Evolutionary conservation across 2,329 filamentous ascomycete species (phyloP), one percentile per base, ranked within the genome.

Genomic region (Neopestalotiopsis clavispora): DNA sequence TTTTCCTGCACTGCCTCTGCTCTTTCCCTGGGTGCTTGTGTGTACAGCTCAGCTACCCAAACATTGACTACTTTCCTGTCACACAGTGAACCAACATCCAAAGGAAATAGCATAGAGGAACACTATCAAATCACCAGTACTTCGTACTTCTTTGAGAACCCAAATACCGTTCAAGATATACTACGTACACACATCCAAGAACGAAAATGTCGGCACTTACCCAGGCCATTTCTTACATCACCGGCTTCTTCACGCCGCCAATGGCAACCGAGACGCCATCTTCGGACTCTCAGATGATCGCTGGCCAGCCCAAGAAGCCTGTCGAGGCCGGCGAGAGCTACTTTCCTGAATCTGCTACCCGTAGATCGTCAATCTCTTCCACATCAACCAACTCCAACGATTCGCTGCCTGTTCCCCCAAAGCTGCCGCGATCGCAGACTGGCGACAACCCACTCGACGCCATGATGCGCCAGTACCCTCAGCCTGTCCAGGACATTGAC

Each of bases 401-500:
- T 69, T 74, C 67, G 78, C 76, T 72, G 38, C 1, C 65, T 69
- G 2, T 30, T 67, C 10, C 64, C 65, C 1, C 28, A 5, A 59
- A 59, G 30, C 59, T 61, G 30, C 23, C 13, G 7, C 60, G 57
- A 23, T 66, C 63, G 7, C 60, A 67, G 61, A 60, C 64, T 49
- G 67, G 66, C 20, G 65, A 67, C 69, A 72, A 78, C 69, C 75
- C 77, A 7, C 71, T 78, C 6, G 72, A 76, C 4, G 72, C 77
- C 5, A 66, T 78, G 34, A 75, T 75, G 52, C 72, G 76, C 23
- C 57, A 73, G 12, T 78, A 73, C 68, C 65, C 69, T 10, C 66
- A 70, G 57, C 76, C 77, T 0, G 62, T 68, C 20, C 71, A 70
- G 28, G 75, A 78, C 28, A 69, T 79, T 38, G 74, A 78, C 72